Percentiles rank a stretch among this genome's conserved stretches.
phyloP scores from a whole-genome alignment of 192 early-diverging fungal genomes.

The Podila minutissima region DNA sequence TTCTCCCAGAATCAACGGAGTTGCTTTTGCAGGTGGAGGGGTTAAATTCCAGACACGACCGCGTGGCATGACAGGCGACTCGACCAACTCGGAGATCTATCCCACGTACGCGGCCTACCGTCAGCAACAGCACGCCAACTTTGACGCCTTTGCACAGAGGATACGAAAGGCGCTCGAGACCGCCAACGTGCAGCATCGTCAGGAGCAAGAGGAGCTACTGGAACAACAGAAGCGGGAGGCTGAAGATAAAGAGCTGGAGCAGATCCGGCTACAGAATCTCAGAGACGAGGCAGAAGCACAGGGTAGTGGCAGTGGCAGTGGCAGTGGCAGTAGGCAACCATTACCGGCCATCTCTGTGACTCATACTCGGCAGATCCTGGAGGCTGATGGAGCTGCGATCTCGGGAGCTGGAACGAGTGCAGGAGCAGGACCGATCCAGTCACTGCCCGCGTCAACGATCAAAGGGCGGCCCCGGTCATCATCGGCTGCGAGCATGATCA shows the following conservation, averaged over 20 bases:
- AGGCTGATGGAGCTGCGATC: background rate
- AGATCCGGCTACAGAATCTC: background rate
- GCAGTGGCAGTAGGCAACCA: background rate
- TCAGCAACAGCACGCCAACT: slow-evolving; percentile 23
- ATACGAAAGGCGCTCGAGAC: slow-evolving; percentile 23
- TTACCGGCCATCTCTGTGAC: background rate
- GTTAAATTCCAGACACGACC: slow-evolving; percentile 15
- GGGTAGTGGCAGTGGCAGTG: background rate
- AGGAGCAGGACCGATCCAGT: background rate
- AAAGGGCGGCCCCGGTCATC: slow-evolving; percentile 31
- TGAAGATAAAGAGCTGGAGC: background rate
- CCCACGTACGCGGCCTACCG: slow-evolving; percentile 41
- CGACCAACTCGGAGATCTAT: slow-evolving; percentile 4
- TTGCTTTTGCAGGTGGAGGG: background rate
- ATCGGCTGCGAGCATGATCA: slow-evolving; percentile 33
- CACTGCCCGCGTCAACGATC: background rate
- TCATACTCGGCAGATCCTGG: too few species aligned
- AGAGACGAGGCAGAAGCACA: background rate
- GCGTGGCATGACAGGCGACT: slow-evolving; percentile 9
- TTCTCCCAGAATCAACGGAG: background rate
- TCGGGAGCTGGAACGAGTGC: background rate
- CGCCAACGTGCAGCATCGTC: slow-evolving; percentile 15
- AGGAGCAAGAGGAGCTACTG: too few species aligned
- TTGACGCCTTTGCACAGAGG: slow-evolving; percentile 30
- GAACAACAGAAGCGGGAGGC: background rate